Evolutionary conservation across 2,329 filamentous ascomycete genomes (phyloP).

Genomic region (Ascosphaera pollenicola): DNA sequence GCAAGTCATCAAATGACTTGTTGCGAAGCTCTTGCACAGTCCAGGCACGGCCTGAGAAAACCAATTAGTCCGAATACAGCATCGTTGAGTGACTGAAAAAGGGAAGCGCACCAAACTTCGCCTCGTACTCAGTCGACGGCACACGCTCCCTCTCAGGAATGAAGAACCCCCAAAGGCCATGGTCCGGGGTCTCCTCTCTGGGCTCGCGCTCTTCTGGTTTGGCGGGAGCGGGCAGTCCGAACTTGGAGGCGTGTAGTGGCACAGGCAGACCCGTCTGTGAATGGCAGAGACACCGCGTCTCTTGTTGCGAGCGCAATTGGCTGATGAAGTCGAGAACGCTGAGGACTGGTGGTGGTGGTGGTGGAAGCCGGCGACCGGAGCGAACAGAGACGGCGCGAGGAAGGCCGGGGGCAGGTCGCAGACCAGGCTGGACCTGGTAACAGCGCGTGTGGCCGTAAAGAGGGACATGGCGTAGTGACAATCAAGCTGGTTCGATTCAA

Average conservation of each 20-base stretch:
- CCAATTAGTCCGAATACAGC: constrained; percentile 1
- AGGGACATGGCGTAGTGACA: no score
- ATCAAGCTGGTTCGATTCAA: no score
- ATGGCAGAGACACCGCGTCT: constrained; percentile 66
- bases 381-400: constrained; percentile 17
- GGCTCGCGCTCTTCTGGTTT: constrained; percentile 27
- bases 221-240: constrained; percentile 51
- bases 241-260: constrained; percentile 50
- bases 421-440: no score
- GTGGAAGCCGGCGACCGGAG: neutral
- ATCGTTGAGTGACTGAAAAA: no score
- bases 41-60: constrained; percentile 47
- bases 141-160: constrained; percentile 45
- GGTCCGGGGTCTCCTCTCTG: constrained; percentile 41
- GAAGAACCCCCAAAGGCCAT: constrained; percentile 91
- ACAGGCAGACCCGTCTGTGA: constrained; percentile 51
- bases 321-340: constrained; percentile 6
- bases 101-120: constrained; percentile 39
- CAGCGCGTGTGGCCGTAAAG: no score
- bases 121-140: constrained; percentile 47
- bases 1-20: constrained; percentile 88
- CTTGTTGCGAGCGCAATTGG: constrained; percentile 24
- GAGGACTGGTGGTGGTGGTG: constrained; percentile 2
- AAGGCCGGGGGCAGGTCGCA: constrained; percentile 21
- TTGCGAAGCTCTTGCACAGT: constrained; percentile 60